Evolutionary conservation across 2,329 filamentous ascomycete genomes (phyloP), one percentile per base, ranked within the genome.

Genomic region (Penicillium sp.): DNA sequence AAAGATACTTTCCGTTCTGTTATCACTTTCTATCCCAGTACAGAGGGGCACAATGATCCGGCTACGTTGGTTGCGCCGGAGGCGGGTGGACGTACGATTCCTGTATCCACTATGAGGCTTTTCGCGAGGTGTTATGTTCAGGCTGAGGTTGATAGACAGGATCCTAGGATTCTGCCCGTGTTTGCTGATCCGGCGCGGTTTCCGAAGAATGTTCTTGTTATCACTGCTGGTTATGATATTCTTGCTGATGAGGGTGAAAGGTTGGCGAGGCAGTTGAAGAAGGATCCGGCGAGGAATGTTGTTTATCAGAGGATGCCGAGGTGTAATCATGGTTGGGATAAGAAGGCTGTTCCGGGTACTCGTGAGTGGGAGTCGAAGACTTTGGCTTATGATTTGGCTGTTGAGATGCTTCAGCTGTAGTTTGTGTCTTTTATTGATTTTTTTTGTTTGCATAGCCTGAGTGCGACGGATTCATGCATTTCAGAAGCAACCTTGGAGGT

Each of bases 331-430:
- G 19, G 13, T 1, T 52, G 27, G 19, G 49, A 52, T 31, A 52
- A 52, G 26, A 52, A 52, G n/a, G 39, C 39, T 16, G 11, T 21
- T 4, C 6, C 14, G 3, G 49, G 49, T 8, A 33, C 49, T 9
- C 37, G 13, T 14, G 37, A 52, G 27, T 52, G 49, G 49, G 49
- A 44, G 27, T 8, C 11, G 37, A 52, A 35, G 16, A 44, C 14
- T 45, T 10, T 22, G 39, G 49, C 49, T 43, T 52, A 52, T 44
- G 49, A 52, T 44, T 52, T 52, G 39, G 49, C 49, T 52, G 49
- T 45, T 31, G 49, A 52, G 37, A 52, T 52, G 49, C 49, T 52
- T 33, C 47, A 14, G 6, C 19, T 45, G 26, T 52, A 43, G 39
- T 33, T 21, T 44, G 27, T 16, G 22, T 52, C 9, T 31, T 6